These are phyloP conservation scores for Fusarium proliferatum DNA, from an alignment of 2,329 filamentous ascomycete genomes.

Conservation along the genomic window DNA sequence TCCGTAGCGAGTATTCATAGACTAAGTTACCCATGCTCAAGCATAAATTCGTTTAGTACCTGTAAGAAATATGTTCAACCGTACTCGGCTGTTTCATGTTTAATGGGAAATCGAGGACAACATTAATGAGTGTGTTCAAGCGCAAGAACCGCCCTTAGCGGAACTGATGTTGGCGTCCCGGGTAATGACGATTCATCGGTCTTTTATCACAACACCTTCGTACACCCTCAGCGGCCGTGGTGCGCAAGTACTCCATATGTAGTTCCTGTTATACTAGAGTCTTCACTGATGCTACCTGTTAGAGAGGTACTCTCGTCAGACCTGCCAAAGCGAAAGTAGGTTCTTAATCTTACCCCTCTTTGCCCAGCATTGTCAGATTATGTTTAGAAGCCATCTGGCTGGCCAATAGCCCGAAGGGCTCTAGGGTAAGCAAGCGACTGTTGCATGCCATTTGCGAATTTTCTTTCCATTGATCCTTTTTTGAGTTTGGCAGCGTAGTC, in stretches of 20 bases:
- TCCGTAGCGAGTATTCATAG: background rate
- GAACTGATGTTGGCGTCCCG: background rate
- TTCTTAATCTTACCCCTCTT: background rate
- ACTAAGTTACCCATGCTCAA: no score
- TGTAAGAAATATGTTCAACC: background rate
- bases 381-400: background rate
- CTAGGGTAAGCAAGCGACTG: background rate
- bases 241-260: background rate
- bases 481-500: no score
- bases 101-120: background rate
- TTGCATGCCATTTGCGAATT: no score
- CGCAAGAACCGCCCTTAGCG: background rate
- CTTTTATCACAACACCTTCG: background rate
- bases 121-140: background rate
- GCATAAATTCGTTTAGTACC: background rate
- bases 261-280: background rate
- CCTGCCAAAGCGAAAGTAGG: background rate
- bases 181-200: background rate
- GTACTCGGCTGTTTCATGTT: background rate
- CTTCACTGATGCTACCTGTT: background rate
- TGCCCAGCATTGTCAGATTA: background rate
- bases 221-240: background rate
- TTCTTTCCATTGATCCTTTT: no score
- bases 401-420: no score
- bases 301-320: background rate